These are phyloP conservation scores for Neurospora hispaniola DNA, from an alignment of 495 filamentous ascomycete genomes.

Conservation along the genomic window DNA sequence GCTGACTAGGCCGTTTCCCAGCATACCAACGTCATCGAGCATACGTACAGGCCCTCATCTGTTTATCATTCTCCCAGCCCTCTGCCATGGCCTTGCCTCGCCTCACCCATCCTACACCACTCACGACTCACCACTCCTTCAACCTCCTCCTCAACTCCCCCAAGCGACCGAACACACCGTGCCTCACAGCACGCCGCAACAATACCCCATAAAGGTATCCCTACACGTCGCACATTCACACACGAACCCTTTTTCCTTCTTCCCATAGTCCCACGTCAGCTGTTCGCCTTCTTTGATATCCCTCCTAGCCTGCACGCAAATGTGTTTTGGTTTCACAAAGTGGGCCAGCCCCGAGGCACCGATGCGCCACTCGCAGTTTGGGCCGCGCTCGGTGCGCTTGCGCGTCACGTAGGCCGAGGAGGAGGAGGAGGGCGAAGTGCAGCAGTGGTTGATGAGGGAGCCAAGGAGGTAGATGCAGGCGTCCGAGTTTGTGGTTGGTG, in stretches of 20 bases:
- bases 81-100: background rate
- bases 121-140: background rate
- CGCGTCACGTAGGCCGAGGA: background rate
- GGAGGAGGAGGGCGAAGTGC: constrained; percentile 5
- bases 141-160: background rate
- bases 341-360: constrained; percentile 9
- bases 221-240: constrained; percentile 17
- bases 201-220: background rate
- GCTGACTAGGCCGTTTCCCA: background rate
- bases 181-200: constrained; percentile 10
- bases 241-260: constrained; percentile 10
- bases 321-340: constrained; percentile 11
- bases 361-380: constrained; percentile 20
- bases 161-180: background rate
- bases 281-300: constrained; percentile 20
- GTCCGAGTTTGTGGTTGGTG: background rate
- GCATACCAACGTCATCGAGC: background rate
- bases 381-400: constrained; percentile 2
- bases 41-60: background rate
- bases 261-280: constrained; percentile 21
- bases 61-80: too few species aligned
- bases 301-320: constrained; percentile 16
- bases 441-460: constrained; percentile 26
- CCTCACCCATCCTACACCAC: background rate
- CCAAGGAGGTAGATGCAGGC: constrained; percentile 22